Evolutionary conservation across 192 early-diverging fungal genomes (phyloP), one percentile per base, ranked within the genome.

Genomic region (Diversispora eburnea): DNA sequence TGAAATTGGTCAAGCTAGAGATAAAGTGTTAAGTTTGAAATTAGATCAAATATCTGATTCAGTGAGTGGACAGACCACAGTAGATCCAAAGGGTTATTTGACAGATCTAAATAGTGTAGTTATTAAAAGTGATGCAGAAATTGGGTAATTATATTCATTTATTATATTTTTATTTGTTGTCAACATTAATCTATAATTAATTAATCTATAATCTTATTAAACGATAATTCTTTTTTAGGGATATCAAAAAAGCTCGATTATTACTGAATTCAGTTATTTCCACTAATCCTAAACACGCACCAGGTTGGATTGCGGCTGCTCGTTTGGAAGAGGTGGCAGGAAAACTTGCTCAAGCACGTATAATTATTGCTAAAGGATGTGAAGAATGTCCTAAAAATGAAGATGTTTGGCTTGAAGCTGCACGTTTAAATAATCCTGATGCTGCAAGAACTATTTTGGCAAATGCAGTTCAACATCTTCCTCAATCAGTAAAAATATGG

Each of bases 231-330:
- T 84, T 20, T 48, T 48, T 65, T 66, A 66, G 64, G 65, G 96
- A 98, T 80, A 88, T 97, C 60, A 94, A 94, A 75, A 91, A 95
- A 56, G 96, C 96, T 0, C 87, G 98, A 5, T 82, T 89, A 54
- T 83, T 99, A 45, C 84, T 98, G 9, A 87, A 88, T 54, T 97
- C 96, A 0, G 93, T 99, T 46, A 97, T 91, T 42, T 87, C 86
- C 10, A 92, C 98, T 3, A 98, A 97, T 79, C 96, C 96, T 9
- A 95, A 95, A 73, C 93, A 98, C 70, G 96, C 95, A 5, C 92
- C 96, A 22, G 98, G 95, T 52, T 99, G 98, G 98, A 97, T 98
- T 74, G 95, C 96, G 1, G 94, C 95, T 7, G 98, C 98, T 10
- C 90, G 97, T 61, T 80, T 98, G 51, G 98, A 99, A 82, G 96